Base-by-base conservation (phyloP, 2,329 filamentous ascomycete species). In the Xylaria hypoxylon region DNA sequence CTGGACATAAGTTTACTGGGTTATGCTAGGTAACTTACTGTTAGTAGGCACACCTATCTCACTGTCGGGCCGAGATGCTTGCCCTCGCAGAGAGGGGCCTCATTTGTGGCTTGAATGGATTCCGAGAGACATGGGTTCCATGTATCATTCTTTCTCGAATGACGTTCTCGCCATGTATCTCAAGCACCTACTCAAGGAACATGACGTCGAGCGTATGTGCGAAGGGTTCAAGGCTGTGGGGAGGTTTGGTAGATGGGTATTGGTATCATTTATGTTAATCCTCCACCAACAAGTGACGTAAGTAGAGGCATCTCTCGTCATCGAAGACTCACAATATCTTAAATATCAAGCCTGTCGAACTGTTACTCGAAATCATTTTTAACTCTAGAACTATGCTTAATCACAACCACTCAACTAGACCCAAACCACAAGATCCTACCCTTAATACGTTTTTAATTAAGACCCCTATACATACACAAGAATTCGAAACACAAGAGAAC, bases 141-240 rank as follows among this genome's bases (percentile, higher is more conserved):
- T 74, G 68, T 64, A 65, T 61, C 64, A 62, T 65, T 62, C 22
- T 69, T 65, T 68, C 48, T 69, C 57, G 62, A 55, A 76, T 76
- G 74, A 76, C 74, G 74, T 76, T 67, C 68, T 58, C 35, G 55
- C 50, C 53, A 19, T 68, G 33, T 42, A 56, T 62, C 48, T 44
- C 13, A 38, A 47, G 60, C 38, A 31, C 19, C 58, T 63, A 63
- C 52, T 24, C n/a, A 59, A 57, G 22, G 51, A 55, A 68, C 73
- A 76, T 76, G 74, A 76, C 74, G 74, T 76, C 74, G 71, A 72
- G 53, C 26, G 2, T 48, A 69, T 70, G 65, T 66, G 50, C 51
- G 64, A 70, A 70, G 66, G 59, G 64, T 55, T 63, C 62, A 33
- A 22, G 19, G 55, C 45, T 59, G 68, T 44, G 68, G 61, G 24